A percentile compares a stretch with the other conserved stretches of the same genome.
Conservation (phyloP, 1,139 yeast genomes). For the Starmera stellimalicola region DNA sequence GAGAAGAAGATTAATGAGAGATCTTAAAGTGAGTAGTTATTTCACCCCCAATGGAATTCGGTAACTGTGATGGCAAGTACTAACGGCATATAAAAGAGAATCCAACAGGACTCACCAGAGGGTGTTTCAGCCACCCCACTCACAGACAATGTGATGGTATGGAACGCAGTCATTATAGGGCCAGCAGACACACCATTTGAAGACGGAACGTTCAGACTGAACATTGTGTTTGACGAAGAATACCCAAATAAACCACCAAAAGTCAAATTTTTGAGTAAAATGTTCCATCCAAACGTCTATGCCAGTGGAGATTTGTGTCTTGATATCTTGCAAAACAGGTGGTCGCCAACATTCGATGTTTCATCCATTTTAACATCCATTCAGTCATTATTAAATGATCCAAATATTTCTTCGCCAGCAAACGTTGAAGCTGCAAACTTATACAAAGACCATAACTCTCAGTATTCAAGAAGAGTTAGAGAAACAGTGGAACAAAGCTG, state of each 20-base stretch:
- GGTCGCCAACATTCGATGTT: conserved; percentile 99
- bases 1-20: conserved; percentile 96
- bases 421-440: conserved; percentile 96
- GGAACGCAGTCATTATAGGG: conserved; percentile 98
- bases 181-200: conserved; percentile 98
- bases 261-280: conserved; percentile 83
- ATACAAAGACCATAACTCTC: conserved; percentile 90
- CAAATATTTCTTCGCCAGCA: conserved; percentile 94
- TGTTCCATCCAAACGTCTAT: conserved; percentile 98
- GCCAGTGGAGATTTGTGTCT: conserved; percentile 93
- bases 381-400: conserved; percentile 84
- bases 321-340: conserved; percentile 90
- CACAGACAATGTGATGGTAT: conserved; percentile 94
- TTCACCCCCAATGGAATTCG: no score
- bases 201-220: conserved; percentile 89
- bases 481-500: conserved; percentile 91
- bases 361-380: conserved; percentile 87
- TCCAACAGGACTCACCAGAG: conserved; percentile 97
- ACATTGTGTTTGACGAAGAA: conserved; percentile 89
- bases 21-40: conserved; percentile 79
- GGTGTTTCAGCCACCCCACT: conserved; percentile 97
- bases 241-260: conserved; percentile 96
- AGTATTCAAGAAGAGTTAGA: conserved; percentile 82
- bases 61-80: no score
- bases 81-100: no score